phyloP scores from a whole-genome alignment of 2,329 filamentous ascomycete species.

The Mycosphaerella arachidis region DNA sequence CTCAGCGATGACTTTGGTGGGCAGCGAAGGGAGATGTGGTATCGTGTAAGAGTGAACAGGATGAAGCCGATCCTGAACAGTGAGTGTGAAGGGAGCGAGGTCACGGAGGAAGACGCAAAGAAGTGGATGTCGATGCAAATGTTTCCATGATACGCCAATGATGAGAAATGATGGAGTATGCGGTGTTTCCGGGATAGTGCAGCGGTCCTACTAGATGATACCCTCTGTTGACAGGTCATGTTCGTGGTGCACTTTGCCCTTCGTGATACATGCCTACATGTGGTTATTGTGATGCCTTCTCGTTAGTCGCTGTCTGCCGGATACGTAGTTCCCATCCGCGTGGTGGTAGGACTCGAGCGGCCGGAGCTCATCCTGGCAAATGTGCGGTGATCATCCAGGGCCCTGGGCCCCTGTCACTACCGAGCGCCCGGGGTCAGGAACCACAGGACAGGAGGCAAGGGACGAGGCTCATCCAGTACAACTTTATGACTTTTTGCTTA shows the following conservation, averaged over 20 bases:
- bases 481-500: not conserved
- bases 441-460: not conserved
- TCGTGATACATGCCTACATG: not conserved
- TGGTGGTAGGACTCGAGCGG: not conserved
- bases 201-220: not conserved
- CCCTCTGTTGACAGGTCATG: not conserved
- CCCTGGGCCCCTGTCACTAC: not conserved
- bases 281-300: not conserved
- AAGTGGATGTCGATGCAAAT: slow-evolving; percentile 52
- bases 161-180: not conserved
- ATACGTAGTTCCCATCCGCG: not conserved
- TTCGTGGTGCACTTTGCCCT: not conserved
- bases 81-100: slow-evolving; percentile 59
- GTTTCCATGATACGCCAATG: slow-evolving; percentile 22
- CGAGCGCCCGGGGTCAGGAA: not conserved
- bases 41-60: slow-evolving; percentile 59
- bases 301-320: not conserved
- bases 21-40: slow-evolving; percentile 80
- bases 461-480: not conserved
- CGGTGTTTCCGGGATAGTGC: not conserved
- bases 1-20: slow-evolving; percentile 67
- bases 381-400: not conserved
- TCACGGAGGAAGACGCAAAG: slow-evolving; percentile 66
- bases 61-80: slow-evolving; percentile 69
- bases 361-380: not conserved